Conservation (phyloP, 495 filamentous ascomycete genomes). For the Neurospora pannonica region DNA sequence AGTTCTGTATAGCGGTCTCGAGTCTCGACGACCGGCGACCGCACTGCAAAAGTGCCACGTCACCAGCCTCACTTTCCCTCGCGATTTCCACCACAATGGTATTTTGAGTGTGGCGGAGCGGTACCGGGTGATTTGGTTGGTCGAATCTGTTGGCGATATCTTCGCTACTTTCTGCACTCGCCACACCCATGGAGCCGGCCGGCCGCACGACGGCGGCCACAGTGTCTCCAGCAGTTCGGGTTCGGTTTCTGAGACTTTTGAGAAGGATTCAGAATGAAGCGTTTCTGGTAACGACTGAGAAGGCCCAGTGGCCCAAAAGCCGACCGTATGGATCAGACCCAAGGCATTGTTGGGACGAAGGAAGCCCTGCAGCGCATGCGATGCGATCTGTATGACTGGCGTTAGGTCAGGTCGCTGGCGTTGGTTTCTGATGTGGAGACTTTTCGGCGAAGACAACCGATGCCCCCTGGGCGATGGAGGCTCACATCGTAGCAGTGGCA, state of each 20-base stretch:
- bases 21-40: background rate
- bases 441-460: background rate
- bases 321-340: background rate
- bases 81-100: background rate
- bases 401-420: background rate
- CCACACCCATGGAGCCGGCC: background rate
- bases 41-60: background rate
- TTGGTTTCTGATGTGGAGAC: background rate
- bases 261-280: background rate
- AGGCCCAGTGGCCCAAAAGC: background rate
- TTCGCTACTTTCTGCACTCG: background rate
- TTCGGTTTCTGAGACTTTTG: background rate
- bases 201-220: background rate
- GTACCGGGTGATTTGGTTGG: background rate
- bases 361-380: background rate
- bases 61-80: background rate
- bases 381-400: background rate
- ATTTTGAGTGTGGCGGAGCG: background rate
- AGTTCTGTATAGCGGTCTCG: too few species aligned
- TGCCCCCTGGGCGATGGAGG: background rate
- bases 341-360: background rate
- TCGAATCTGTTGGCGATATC: background rate
- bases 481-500: background rate
- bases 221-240: background rate
- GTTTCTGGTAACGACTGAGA: background rate